Evolutionary conservation across 352 stramenopile genomes (phyloP), one percentile per base, ranked within the genome.

Genomic region (Plasmopara muralis): DNA sequence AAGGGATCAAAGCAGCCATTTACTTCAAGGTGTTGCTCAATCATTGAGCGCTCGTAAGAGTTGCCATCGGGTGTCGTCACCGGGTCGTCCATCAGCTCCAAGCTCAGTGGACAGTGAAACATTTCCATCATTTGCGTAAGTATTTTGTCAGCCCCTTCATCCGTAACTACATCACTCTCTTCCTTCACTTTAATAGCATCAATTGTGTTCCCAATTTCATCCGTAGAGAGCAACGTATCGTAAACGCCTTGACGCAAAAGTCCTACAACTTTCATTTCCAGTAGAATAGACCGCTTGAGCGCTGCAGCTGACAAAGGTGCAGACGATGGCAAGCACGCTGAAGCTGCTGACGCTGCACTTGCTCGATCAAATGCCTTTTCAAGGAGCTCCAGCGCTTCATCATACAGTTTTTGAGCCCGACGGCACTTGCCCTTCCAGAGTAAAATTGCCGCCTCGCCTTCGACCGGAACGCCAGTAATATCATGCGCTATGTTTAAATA

Each of bases 11-110:
- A 89, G 25, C 78, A 72, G 45, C 78, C 78, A 53, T 89, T 89
- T 6, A 85, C 64, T 35, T 77, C 70, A 9, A 89, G 57, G 44
- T 89, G 78, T 18, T 73, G 68, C 44, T 89, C 76, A 35, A 89
- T 89, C 78, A 89, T 87, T 1, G 75, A 70, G 31, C 78, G 78
- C 35, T 89, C 78, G 54, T 86, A 89, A 39, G 78, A 83, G 53
- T 85, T 77, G n/a, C 78, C 78, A 14, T 78, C 78, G 3, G 78
- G 75, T 3, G 76, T 86, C 39, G 80, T 86, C 3, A 89, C 78
- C 1, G 78, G 78, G 43, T 89, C 75, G 31, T 85, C 64, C 78
- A 89, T 89, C n/a, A 83, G 40, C 50, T 89, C 78, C 20, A 89
- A 65, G 40, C 78, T 89, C 56, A 89, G 37, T 9, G 78, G 78